These are phyloP conservation scores for Daldinia sp. DNA, from an alignment of 2,329 filamentous ascomycete species.

Conservation along the genomic window DNA sequence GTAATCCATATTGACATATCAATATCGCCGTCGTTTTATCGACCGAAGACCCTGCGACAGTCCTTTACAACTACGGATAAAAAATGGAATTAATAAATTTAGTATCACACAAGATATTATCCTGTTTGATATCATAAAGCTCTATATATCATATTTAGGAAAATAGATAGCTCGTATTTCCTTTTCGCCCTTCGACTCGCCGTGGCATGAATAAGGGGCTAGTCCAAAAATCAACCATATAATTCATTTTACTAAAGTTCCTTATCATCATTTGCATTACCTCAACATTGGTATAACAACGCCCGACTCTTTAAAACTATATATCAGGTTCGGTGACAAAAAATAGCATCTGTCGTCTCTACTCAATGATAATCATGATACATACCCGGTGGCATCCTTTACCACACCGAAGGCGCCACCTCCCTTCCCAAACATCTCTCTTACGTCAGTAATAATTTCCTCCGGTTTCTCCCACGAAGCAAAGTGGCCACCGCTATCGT, in stretches of 20 bases:
- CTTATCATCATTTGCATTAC: not conserved
- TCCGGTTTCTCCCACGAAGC: slow-evolving; percentile 70
- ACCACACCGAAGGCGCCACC: slow-evolving; percentile 59
- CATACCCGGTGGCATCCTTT: slow-evolving; percentile 49
- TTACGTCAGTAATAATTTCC: slow-evolving; percentile 64
- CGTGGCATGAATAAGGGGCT: not conserved
- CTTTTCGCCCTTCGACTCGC: not conserved
- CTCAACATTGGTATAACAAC: too few species aligned
- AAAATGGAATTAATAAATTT: not conserved
- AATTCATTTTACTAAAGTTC: not conserved
- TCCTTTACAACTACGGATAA: not conserved
- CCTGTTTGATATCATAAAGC: not conserved
- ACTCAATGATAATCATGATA: slow-evolving; percentile 24
- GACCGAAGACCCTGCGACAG: not conserved
- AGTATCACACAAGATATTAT: not conserved
- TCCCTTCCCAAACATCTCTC: slow-evolving; percentile 67
- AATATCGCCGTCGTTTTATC: not conserved
- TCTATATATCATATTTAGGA: not conserved
- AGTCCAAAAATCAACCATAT: not conserved
- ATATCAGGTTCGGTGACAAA: not conserved
- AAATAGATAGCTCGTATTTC: not conserved
- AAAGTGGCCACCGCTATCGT: slow-evolving; percentile 70
- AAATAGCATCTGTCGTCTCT: not conserved
- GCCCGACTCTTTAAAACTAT: not conserved
- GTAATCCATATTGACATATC: not conserved